Evolutionary conservation across 2,329 filamentous ascomycete genomes (phyloP), one percentile per base, ranked within the genome.

Genomic region (Ophiocordyceps camponoti-leonardi): DNA sequence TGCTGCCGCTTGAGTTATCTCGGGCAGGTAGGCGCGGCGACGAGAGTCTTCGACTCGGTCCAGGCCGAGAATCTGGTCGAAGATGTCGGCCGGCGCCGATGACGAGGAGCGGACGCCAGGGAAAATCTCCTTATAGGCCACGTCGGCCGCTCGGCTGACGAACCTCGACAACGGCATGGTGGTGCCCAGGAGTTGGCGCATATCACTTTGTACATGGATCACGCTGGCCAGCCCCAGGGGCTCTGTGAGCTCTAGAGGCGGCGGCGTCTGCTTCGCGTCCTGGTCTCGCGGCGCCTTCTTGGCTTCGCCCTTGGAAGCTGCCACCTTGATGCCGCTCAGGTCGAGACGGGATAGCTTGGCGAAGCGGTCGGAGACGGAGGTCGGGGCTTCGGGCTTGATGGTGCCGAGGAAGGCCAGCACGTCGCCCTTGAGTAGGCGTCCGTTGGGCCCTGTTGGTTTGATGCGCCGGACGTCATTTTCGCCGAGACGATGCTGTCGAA

Each of bases 401-500:
- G 73, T 70, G 50, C 92, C 92, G 16, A 96, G 65, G 62, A 90
- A 92, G 43, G 87, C 88, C 45, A 98, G 77, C 7, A 98, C 82
- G 59, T 98, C 92, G 46, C 92, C 92, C 72, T 98, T 98, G 50
- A 98, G 73, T 46, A 98, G 71, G 49, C 92, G 81, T 47, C 88
- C 87, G 56, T 81, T 80, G 28, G 92, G 92, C 22, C 92, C 92
- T 19, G 85, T 90, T 6, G 87, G 83, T 45, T 79, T 83, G 61
- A 96, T 95, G 61, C 84, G 82, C 63, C 78, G 72, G 45, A 87
- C 72, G 48, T 87, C 84, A 42, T 80, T 79, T 53, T 81, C 76
- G 55, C 83, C 73, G 46, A 98, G 67, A 50, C 81, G 80, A 58
- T 93, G 80, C 61, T 82, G 72, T 63, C 84, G 83, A 50, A 96